These are phyloP conservation scores for Nematocida major DNA, from an alignment of 371 early-diverging fungal species.

Conservation along the genomic window DNA sequence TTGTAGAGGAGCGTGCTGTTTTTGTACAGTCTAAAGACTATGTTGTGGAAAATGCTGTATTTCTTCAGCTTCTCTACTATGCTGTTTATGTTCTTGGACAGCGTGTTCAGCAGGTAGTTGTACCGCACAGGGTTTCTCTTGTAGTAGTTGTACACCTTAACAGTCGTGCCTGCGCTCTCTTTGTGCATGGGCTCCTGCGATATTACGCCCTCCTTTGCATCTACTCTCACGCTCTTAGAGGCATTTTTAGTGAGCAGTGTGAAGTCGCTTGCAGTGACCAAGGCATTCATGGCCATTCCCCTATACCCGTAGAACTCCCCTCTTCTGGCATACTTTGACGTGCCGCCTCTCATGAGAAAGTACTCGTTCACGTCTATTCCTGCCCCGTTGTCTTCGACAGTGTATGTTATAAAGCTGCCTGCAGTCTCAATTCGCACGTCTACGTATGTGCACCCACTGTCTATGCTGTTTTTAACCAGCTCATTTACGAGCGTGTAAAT, in stretches of 20 bases:
- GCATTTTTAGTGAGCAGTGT: background rate
- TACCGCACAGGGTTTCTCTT: slow-evolving; percentile 77
- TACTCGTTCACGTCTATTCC: slow-evolving; percentile 77
- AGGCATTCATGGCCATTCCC: slow-evolving; percentile 16
- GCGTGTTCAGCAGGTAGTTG: slow-evolving; percentile 69
- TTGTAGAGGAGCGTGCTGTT: slow-evolving; percentile 35
- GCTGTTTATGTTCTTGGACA: slow-evolving; percentile 72
- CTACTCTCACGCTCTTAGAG: background rate
- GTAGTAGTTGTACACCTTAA: slow-evolving; percentile 72
- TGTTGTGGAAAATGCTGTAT: slow-evolving; percentile 65
- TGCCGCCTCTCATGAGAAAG: slow-evolving; percentile 42
- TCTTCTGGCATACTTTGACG: background rate
- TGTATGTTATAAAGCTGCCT: slow-evolving; percentile 68
- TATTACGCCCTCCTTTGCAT: background rate
- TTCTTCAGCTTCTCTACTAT: slow-evolving; percentile 74
- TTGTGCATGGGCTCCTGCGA: background rate
- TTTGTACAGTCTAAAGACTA: slow-evolving; percentile 45
- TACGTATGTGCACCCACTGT: slow-evolving; percentile 79
- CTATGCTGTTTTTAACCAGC: slow-evolving; percentile 86
- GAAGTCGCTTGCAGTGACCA: slow-evolving; percentile 1
- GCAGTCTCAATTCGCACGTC: slow-evolving; percentile 71
- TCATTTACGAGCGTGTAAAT: slow-evolving; percentile 73
- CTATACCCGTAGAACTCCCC: slow-evolving; percentile 31
- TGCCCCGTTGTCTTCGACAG: slow-evolving; percentile 87
- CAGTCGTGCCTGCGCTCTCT: slow-evolving; percentile 72